These are phyloP conservation scores for Zygosaccharomyces siamensis DNA, from an alignment of 805 yeast species.

Conservation along the genomic window DNA sequence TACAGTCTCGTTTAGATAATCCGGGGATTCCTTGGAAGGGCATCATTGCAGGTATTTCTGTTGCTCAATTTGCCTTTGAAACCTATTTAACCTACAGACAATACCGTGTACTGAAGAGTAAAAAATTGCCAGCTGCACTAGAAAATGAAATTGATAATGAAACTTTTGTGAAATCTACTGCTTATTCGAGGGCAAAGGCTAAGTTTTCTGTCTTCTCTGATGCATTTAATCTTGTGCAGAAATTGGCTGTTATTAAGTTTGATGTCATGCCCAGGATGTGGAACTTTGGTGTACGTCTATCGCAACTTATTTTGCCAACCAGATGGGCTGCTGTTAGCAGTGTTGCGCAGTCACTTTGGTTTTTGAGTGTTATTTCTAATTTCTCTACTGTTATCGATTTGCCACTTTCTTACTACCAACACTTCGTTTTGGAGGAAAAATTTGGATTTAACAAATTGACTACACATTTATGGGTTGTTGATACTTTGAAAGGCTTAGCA, in stretches of 20 bases:
- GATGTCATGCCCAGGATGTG: conserved; percentile 65
- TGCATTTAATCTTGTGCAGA: conserved; percentile 48
- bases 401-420: conserved; percentile 70
- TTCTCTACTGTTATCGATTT: conserved; percentile 50
- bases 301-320: conserved; percentile 26
- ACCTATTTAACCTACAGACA: conserved; percentile 73
- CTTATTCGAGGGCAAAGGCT: conserved; percentile 75
- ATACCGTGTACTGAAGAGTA: conserved; percentile 52
- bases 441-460: conserved; percentile 93
- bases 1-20: conserved; percentile 54
- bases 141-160: conserved; percentile 63
- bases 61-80: conserved; percentile 72
- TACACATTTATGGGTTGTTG: conserved; percentile 62
- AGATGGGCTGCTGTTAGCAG: conserved; percentile 44
- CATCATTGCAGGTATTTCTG: conserved; percentile 66
- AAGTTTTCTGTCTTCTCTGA: conserved; percentile 57
- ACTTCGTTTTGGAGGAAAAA: conserved; percentile 86
- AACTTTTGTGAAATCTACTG: conserved; percentile 71
- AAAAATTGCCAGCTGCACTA: conserved; percentile 63
- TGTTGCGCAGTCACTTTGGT: conserved; percentile 67
- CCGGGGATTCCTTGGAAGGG: conserved; percentile 77
- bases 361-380: conserved; percentile 48
- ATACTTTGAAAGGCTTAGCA: conserved; percentile 55
- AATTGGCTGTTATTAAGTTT: conserved; percentile 51
- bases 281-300: conserved; percentile 42